Percentiles rank a stretch among this genome's conserved stretches.
These are phyloP conservation scores for Claviceps sp. DNA, from an alignment of 2,329 filamentous ascomycete species.

Conservation along the genomic window DNA sequence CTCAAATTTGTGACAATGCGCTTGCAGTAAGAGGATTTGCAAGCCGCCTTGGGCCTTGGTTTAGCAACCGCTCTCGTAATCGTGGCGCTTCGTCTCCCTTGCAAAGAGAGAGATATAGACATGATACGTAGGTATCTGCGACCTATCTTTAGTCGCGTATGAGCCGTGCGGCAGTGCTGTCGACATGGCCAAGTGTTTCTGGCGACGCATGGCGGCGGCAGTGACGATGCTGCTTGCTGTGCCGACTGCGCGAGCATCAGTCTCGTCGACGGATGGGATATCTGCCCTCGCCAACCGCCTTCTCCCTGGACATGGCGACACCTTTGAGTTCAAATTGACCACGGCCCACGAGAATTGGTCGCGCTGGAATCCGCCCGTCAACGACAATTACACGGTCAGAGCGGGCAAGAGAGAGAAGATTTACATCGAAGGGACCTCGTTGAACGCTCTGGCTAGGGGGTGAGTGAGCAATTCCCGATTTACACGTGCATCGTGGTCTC, in stretches of 20 bases:
- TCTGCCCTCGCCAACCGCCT: slow-evolving; percentile 8
- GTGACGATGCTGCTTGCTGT: not conserved
- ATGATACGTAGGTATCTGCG: no score
- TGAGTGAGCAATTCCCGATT: slow-evolving; percentile 1
- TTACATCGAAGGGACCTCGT: slow-evolving; percentile 8
- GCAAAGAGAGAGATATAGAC: no score
- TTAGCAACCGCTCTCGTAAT: no score
- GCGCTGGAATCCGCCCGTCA: slow-evolving; percentile 10
- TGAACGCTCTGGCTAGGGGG: slow-evolving; percentile 12
- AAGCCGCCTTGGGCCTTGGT: no score
- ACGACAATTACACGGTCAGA: slow-evolving; percentile 11
- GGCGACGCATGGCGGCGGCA: not conserved
- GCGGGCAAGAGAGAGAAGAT: slow-evolving; percentile 7
- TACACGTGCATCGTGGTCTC: not conserved
- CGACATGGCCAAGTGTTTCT: not conserved
- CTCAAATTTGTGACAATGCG: no score
- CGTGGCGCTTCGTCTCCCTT: no score
- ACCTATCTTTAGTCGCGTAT: no score
- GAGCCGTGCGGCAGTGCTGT: not conserved
- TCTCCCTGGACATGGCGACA: slow-evolving; percentile 5
- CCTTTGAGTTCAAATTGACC: slow-evolving; percentile 9
- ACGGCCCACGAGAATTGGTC: slow-evolving; percentile 7
- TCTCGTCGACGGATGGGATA: slow-evolving; percentile 7
- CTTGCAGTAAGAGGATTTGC: no score
- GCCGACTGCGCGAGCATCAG: not conserved